phyloP scores from a whole-genome alignment of 1,284 basidiomycete species.

The Porogramme epimiltina region DNA sequence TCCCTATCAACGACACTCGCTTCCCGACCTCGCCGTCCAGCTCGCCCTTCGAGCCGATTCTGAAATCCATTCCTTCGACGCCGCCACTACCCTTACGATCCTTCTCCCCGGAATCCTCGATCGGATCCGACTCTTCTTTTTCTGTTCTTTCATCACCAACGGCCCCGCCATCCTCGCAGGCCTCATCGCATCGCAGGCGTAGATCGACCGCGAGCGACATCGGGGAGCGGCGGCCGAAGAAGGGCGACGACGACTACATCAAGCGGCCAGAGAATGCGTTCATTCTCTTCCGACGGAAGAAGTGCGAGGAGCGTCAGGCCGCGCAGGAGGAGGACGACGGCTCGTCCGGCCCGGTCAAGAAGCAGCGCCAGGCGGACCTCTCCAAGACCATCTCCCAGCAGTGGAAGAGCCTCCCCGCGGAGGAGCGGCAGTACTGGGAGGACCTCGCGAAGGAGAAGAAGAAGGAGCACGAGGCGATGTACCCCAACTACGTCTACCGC shows the following conservation, averaged over 20 bases:
- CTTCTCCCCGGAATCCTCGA: constrained; percentile 48
- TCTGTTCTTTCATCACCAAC: constrained; percentile 34
- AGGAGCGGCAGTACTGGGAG: constrained; percentile 68
- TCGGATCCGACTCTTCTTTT: constrained; percentile 43
- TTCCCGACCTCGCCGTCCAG: constrained; percentile 57
- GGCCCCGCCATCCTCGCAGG: constrained; percentile 34
- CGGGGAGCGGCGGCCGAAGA: constrained; percentile 72
- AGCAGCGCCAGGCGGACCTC: constrained; percentile 59
- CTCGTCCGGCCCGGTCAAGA: constrained; percentile 45
- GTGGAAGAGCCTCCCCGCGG: constrained; percentile 63
- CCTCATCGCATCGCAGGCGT: constrained; percentile 55
- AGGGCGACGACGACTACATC: constrained; percentile 79
- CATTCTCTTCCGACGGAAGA: constrained; percentile 76
- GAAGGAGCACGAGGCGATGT: constrained; percentile 60
- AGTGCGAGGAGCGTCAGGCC: constrained; percentile 68
- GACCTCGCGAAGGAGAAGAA: constrained; percentile 59
- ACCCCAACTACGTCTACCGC: constrained; percentile 77
- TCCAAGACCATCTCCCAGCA: constrained; percentile 79
- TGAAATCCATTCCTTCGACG: constrained; percentile 51
- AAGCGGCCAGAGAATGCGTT: constrained; percentile 82
- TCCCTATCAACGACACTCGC: constrained; percentile 68
- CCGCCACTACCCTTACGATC: constrained; percentile 39
- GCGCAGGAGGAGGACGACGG: constrained; percentile 40
- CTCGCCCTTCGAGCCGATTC: constrained; percentile 73
- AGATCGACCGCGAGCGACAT: constrained; percentile 58